Conservation (phyloP, 208 protist genomes). For the Acanthamoeba lenticulata region DNA sequence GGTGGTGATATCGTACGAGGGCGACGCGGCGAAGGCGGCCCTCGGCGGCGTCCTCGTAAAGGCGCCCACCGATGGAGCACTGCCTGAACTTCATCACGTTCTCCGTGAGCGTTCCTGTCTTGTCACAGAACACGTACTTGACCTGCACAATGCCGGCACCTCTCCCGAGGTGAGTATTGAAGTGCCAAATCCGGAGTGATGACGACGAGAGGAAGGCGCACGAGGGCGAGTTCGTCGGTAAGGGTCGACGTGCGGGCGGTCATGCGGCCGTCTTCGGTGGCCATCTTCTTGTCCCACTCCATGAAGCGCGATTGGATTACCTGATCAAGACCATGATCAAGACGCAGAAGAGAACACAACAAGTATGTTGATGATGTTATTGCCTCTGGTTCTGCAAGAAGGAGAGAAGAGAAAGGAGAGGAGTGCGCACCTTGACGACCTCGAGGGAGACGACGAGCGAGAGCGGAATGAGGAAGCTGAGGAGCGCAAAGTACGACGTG, state of each 20-base stretch:
- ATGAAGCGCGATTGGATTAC: neutral
- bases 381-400: no score
- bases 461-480: neutral
- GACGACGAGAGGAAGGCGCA: no score
- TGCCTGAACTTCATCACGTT: conserved; percentile 90
- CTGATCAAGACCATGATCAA: neutral
- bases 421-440: neutral
- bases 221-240: neutral
- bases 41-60: conserved; percentile 86
- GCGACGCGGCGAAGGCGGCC: conserved; percentile 92
- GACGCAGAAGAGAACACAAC: no score
- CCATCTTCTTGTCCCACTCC: neutral
- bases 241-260: neutral
- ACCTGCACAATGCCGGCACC: conserved; percentile 75
- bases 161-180: neutral
- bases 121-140: conserved; percentile 90
- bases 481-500: neutral
- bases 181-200: no score
- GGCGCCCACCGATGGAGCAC: conserved; percentile 82
- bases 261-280: neutral
- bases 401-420: no score
- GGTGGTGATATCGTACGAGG: conserved; percentile 87
- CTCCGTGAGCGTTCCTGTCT: conserved; percentile 92
- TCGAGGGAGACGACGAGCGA: neutral
- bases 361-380: neutral